phyloP scores from a whole-genome alignment of 2,329 filamentous ascomycete genomes.

The Curvularia lunata region DNA sequence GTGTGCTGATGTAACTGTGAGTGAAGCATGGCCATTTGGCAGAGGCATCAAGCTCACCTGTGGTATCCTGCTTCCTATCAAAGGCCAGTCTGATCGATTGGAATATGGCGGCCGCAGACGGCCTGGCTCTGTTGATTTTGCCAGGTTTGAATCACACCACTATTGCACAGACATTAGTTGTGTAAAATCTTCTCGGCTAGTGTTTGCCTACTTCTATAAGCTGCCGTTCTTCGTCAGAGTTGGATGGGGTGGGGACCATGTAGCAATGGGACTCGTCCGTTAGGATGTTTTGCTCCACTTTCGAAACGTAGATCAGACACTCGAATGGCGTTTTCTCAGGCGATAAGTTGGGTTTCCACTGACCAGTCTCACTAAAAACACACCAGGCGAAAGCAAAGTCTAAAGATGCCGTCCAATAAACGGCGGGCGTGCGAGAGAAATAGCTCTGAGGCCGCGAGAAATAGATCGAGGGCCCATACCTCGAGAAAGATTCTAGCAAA shows the following conservation, averaged over 20 bases:
- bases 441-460: not conserved
- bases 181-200: not conserved
- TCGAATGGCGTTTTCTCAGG: not conserved
- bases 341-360: not conserved
- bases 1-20: not conserved
- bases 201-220: not conserved
- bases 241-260: not conserved
- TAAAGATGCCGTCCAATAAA: not conserved
- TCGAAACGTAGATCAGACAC: not conserved
- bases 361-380: not conserved
- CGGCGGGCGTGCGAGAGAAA: not conserved
- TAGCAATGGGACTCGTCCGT: not conserved
- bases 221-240: not conserved
- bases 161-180: not conserved
- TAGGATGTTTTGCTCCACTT: not conserved
- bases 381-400: not conserved
- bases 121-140: not conserved
- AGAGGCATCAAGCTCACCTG: not conserved
- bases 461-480: not conserved
- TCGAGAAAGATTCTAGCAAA: not conserved
- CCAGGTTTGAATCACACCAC: not conserved
- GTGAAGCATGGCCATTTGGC: not conserved
- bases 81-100: not conserved
- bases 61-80: not conserved
- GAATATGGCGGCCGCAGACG: not conserved